These are phyloP conservation scores for Colletotrichum plurivorum DNA, from an alignment of 2,329 filamentous ascomycete species.

Conservation along the genomic window DNA sequence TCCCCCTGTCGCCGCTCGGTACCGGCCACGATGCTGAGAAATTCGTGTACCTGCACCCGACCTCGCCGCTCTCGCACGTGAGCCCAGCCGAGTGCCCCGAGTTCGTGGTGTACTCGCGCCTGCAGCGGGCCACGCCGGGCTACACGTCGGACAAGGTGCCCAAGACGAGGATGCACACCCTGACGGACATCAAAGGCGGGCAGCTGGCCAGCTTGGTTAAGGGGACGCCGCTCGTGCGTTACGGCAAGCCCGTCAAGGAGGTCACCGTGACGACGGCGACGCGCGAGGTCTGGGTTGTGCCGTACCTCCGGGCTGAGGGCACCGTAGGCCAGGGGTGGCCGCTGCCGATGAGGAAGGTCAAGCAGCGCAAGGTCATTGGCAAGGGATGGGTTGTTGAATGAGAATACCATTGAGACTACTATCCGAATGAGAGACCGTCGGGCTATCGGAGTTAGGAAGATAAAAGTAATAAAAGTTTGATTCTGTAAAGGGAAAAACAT, in stretches of 20 bases:
- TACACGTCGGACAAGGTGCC: conserved; percentile 66
- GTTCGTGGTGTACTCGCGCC: conserved; percentile 88
- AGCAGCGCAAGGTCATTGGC: conserved; percentile 80
- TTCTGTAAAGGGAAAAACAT: no score
- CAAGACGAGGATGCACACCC: conserved; percentile 88
- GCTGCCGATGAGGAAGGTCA: conserved; percentile 85
- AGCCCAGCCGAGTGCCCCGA: conserved; percentile 82
- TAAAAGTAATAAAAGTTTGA: no score
- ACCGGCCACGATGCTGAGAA: conserved; percentile 65
- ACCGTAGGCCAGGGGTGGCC: conserved; percentile 83
- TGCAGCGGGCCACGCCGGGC: conserved; percentile 77
- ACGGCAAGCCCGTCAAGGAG: conserved; percentile 94
- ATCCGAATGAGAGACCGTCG: no score
- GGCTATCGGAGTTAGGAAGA: no score
- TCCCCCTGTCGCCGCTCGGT: conserved; percentile 83
- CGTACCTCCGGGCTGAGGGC: conserved; percentile 79
- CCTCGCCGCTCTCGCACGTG: conserved; percentile 82
- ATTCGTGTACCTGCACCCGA: conserved; percentile 89
- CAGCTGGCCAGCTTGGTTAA: conserved; percentile 86
- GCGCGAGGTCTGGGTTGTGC: conserved; percentile 87
- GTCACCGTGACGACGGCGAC: conserved; percentile 62
- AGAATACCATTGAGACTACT: background rate
- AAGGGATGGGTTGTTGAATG: conserved; percentile 81
- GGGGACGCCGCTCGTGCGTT: conserved; percentile 85
- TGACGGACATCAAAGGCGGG: conserved; percentile 82